These are phyloP conservation scores for Bipolaris cookei DNA, from an alignment of 2,329 filamentous ascomycete genomes.

Conservation along the genomic window DNA sequence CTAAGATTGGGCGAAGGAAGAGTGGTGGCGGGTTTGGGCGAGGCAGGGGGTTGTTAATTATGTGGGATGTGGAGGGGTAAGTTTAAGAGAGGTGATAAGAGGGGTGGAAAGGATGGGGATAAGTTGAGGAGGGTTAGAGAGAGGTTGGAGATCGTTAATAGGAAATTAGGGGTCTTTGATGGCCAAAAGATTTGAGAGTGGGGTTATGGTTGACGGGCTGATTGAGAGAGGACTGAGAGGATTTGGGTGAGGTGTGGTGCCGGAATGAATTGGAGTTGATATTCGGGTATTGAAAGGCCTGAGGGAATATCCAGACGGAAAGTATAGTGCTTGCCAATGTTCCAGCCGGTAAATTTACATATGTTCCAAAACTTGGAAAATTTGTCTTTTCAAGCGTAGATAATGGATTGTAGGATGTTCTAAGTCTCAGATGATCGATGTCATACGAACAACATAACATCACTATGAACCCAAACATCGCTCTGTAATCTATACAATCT, in stretches of 20 bases:
- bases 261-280: no score
- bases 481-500: neutral
- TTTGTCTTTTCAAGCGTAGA: no score
- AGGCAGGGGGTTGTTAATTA: neutral
- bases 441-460: neutral
- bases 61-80: neutral
- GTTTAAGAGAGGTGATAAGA: neutral
- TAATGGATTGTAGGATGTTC: no score
- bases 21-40: neutral
- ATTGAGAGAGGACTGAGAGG: no score
- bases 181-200: no score
- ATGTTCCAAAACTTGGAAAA: no score
- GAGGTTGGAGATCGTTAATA: neutral
- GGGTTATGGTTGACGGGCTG: no score
- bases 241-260: no score
- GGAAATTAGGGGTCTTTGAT: neutral
- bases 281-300: no score
- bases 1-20: neutral
- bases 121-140: neutral
- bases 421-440: neutral
- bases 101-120: neutral
- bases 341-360: no score
- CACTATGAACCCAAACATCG: neutral
- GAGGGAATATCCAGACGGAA: no score
- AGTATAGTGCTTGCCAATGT: no score